Base-by-base conservation (phyloP, 2,329 filamentous ascomycete species). In the Alternaria novae-zelandiae region DNA sequence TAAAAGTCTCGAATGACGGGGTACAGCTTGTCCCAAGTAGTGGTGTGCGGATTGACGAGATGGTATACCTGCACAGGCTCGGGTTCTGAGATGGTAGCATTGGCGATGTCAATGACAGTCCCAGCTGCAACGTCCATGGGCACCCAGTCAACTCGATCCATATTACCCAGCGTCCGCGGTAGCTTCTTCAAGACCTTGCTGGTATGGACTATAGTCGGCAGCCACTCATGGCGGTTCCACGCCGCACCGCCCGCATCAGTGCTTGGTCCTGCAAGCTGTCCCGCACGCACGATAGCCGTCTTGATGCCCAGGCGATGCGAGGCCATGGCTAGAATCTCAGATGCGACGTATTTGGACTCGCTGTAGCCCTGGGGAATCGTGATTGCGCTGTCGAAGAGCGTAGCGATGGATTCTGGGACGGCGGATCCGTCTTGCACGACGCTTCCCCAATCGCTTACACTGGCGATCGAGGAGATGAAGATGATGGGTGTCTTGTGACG, bases 391-490 rank as follows among this genome's bases (percentile, higher is more conserved):
- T 81, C 80, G 7, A 78, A 78, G 4, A 82, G 50, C 6, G 57
- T 60, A 11, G 57, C 74, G 7, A 46, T 45, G 12, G 51, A 47
- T 46, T 69, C 67, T 4, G 67, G 67, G 9, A 60, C 46, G 54
- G 57, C 9, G 32, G 28, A 13, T 30, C 57, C 12, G n/a, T 63
- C 28, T 56, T 59, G 6, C 32, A 23, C 20, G 12, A 60, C 30
- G 17, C 50, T 60, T 3, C 13, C 6, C 67, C 67, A 69, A 11
- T 51, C 60, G 2, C 62, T 65, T 6, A 80, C 79, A 26, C 72
- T 75, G 15, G 77, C 77, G 49, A 82, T 78, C 9, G 77, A 79
- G 1, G 78, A 80, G 58, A 82, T 77, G 72, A 81, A 82, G 59
- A 76, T 60, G 26, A 82, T 74, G 23, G 75, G 63, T 3, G 66